These are phyloP conservation scores for Backusella parvicylindrica DNA, from an alignment of 192 early-diverging fungal genomes.

Conservation along the genomic window DNA sequence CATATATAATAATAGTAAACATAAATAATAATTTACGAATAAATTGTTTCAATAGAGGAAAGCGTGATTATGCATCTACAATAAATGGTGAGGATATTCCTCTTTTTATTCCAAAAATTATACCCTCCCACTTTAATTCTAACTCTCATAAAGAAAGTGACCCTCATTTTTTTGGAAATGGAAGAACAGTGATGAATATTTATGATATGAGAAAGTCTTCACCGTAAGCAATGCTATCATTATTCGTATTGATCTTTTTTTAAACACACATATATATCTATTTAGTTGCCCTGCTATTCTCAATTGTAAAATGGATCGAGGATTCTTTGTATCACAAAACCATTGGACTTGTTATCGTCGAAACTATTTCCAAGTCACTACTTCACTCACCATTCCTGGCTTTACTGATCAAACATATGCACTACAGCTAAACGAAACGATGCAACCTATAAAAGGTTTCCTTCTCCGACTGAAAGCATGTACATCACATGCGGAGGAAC, in stretches of 20 bases:
- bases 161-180: slow-evolving; percentile 1
- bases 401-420: slow-evolving; percentile 26
- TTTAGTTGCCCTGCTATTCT: not conserved
- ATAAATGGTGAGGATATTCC: not conserved
- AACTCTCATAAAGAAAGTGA: slow-evolving; percentile 3
- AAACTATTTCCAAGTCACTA: slow-evolving; percentile 87
- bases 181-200: not conserved
- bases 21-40: not conserved
- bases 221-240: not conserved
- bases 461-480: slow-evolving; percentile 53
- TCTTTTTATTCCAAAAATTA: not conserved
- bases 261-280: not conserved
- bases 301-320: slow-evolving; percentile 12
- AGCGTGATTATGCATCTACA: not conserved
- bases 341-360: slow-evolving; percentile 88
- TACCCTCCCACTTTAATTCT: slow-evolving; percentile 5
- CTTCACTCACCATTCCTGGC: slow-evolving; percentile 46
- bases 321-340: not conserved
- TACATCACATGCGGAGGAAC: slow-evolving; percentile 49
- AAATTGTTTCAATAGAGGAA: not conserved
- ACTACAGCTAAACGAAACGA: slow-evolving; percentile 38
- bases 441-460: slow-evolving; percentile 53
- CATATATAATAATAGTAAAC: not conserved
- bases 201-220: not conserved
- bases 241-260: not conserved